Evolutionary conservation across 2,329 filamentous ascomycete species (phyloP).

Genomic region (Alternaria sp.): DNA sequence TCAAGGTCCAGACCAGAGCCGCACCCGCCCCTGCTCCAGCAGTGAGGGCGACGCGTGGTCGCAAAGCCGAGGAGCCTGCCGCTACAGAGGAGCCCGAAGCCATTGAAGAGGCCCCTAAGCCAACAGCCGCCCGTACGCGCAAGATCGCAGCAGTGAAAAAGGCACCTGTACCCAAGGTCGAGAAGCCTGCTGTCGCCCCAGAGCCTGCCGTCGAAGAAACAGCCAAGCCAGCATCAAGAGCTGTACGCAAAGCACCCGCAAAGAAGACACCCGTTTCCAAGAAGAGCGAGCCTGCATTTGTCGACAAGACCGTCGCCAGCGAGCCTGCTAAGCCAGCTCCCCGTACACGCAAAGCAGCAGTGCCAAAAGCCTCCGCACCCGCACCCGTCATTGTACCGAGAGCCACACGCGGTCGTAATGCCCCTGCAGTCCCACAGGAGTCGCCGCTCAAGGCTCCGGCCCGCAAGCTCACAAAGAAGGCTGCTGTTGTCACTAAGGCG

Average conservation of each 20-base stretch:
- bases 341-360: constrained; percentile 27
- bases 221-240: constrained; percentile 20
- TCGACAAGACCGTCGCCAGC: constrained; percentile 11
- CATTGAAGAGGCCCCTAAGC: constrained; percentile 23
- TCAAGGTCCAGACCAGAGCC: constrained; percentile 25
- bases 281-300: constrained; percentile 7
- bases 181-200: constrained; percentile 12
- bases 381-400: constrained; percentile 20
- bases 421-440: constrained; percentile 18
- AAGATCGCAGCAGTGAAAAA: constrained; percentile 29
- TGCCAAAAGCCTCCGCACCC: constrained; percentile 15
- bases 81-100: constrained; percentile 17
- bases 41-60: constrained; percentile 33
- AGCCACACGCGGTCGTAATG: constrained; percentile 30
- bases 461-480: constrained; percentile 32
- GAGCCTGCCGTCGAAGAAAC: constrained; percentile 17
- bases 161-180: constrained; percentile 15
- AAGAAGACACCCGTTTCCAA: constrained; percentile 24
- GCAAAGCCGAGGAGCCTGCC: constrained; percentile 24
- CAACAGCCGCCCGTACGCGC: constrained; percentile 21
- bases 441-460: constrained; percentile 38
- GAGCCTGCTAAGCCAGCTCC: constrained; percentile 27
- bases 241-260: constrained; percentile 25
- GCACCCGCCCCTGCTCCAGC: constrained; percentile 24
- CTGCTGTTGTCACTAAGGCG: constrained; percentile 14